Evolutionary conservation across 495 filamentous ascomycete species (phyloP).

Genomic region (Tuber aestivum): DNA sequence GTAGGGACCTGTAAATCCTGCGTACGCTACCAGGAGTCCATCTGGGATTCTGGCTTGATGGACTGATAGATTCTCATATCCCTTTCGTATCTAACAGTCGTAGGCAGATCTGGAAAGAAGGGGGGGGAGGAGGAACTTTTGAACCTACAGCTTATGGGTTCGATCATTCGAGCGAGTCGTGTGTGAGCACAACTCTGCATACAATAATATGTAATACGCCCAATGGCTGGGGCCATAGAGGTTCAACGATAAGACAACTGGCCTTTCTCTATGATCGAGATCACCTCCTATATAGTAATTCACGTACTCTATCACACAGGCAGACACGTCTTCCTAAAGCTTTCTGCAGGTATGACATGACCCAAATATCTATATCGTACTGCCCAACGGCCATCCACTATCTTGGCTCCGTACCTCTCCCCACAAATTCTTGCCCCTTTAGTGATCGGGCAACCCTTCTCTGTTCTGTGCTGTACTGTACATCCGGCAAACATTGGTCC

Average conservation of each 20-base stretch:
- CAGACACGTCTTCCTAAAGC: neutral
- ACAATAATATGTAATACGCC: neutral
- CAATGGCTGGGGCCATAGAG: neutral
- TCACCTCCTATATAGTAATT: neutral
- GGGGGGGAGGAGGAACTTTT: too few relatives aligned
- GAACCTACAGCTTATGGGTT: too few relatives aligned
- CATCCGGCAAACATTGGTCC: too few relatives aligned
- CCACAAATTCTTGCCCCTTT: neutral
- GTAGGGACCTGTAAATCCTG: too few relatives aligned
- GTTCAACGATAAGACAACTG: neutral
- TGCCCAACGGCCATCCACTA: neutral
- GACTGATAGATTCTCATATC: too few relatives aligned
- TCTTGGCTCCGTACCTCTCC: neutral
- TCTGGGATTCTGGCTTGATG: too few relatives aligned
- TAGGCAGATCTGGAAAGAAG: too few relatives aligned
- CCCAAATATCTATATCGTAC: neutral
- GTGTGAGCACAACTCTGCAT: too few relatives aligned
- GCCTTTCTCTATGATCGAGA: neutral
- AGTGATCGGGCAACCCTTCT: neutral
- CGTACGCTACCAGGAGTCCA: too few relatives aligned
- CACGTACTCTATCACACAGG: neutral
- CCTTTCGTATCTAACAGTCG: too few relatives aligned
- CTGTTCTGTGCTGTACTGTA: neutral
- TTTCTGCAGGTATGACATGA: neutral
- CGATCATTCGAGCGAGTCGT: too few relatives aligned